Base-by-base conservation (phyloP, 306 rosid genomes). In the Rosa multiflora region DNA sequence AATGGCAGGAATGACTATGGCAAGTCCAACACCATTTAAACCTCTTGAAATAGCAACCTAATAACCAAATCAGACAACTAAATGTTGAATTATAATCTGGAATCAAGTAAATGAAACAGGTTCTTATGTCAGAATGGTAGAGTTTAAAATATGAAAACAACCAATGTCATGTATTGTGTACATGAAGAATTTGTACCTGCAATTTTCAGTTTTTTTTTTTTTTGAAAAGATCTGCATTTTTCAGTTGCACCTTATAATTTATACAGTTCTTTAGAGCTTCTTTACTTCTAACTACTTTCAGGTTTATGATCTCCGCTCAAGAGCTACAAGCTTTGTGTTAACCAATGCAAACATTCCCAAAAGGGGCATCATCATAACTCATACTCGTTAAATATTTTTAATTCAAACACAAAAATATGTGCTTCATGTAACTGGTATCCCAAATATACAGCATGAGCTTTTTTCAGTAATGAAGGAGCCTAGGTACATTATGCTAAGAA, bases 41-140 rank as follows among this genome's bases (percentile, higher is more conserved):
- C 93, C 98, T 88, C 97, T 90, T 46, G 97, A 94, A 78, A 94
- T 78, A 64, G 96, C 97, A 70, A 94, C 97, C 98, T 94, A 71
- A 46, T 56, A 63, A 70, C 26, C 35, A 79, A 70, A 63, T 4
- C 72, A 68, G 52, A 46, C 14, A 85, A 51, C 64, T 46, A 23
- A 68, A 51, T 62, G 58, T 64, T 73, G 48, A 46, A 51, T 67
- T 62, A 14, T 37, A 44, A 55, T 74, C 69, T 59, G 39, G 80
- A 46, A 39, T 43, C 26, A 68, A 20, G 51, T 17, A 68, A 68
- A 40, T 9, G 32, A n/a, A 4, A 35, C 70, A 37, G 26, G 26
- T 67, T 67, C 71, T 66, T 8, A 10, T 39, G 23, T 67, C 51
- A 66, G 6, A 66, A 66, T 37, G 8, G 44, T 42, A 29, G 39